Evolutionary conservation across 2,329 filamentous ascomycete genomes (phyloP), one percentile per base, ranked within the genome.

Genomic region (Penicillium sp.): DNA sequence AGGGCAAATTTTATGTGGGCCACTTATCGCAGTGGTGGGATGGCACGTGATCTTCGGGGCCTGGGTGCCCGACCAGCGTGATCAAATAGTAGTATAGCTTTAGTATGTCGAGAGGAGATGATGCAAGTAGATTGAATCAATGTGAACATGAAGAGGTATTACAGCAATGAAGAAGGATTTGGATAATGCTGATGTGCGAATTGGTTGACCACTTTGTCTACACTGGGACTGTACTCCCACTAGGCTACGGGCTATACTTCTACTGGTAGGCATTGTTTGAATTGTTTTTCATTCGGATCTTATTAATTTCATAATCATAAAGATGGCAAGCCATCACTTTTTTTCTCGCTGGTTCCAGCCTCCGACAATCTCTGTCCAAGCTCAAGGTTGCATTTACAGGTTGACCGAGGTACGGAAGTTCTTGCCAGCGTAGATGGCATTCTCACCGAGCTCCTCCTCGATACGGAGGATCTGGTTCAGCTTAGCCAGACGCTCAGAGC

Each of bases 401-500:
- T 90, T 92, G 70, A 97, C 88, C 59, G 93, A 80, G 67, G 80
- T 91, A 81, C 93, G 89, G 90, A 97, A 99, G 73, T 91, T 91
- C 72, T 83, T 79, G 66, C 94, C 94, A 66, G 93, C 92, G 75
- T 93, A 99, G 78, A 97, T 73, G 66, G 93, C 94, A 69, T 94
- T 88, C 69, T 86, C 84, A 68, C 92, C 92, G 61, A 99, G 88
- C 84, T 99, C 94, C 83, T 99, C 94, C 86, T 99, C 94, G 68
- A 99, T 99, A 74, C 94, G 91, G 72, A 99, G 89, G 72, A 99
- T 96, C 84, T 99, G 94, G 89, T 99, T 99, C 75, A 99, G 90
- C 86, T 99, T 99, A 78, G 94, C 94, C 66, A 97, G 85, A 83
- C 94, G 92, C 86, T 99, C 94, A 67, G 93, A 97, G 72, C 94